These are phyloP conservation scores for Thermomyces lanuginosus DNA, from an alignment of 2,329 filamentous ascomycete genomes.

Conservation along the genomic window DNA sequence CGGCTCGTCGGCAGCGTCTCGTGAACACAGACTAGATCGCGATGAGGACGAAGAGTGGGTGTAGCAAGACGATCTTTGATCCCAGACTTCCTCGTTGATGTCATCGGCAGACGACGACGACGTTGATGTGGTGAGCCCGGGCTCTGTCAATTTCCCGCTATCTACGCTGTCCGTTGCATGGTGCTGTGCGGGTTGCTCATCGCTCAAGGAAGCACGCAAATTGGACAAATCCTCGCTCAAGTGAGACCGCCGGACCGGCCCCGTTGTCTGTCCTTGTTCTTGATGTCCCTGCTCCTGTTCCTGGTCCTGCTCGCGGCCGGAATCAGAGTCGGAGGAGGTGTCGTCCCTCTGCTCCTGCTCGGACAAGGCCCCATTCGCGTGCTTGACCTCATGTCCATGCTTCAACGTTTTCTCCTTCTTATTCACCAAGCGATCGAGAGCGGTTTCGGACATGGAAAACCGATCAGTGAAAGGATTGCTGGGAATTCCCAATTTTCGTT, in stretches of 20 bases:
- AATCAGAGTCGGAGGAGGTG: neutral
- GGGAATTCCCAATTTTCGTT: neutral
- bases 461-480: neutral
- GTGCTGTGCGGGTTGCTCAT: conserved; percentile 2
- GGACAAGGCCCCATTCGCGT: neutral
- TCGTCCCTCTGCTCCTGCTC: conserved; percentile 3
- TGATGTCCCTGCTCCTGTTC: neutral
- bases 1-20: conserved; percentile 7
- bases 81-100: no score
- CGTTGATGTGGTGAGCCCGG: conserved; percentile 12
- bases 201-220: conserved; percentile 4
- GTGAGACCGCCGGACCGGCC: conserved; percentile 8
- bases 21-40: conserved; percentile 1
- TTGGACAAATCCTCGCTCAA: conserved; percentile 5
- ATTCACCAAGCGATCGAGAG: conserved; percentile 1
- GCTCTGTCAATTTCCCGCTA: conserved; percentile 1
- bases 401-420: no score
- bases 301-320: neutral
- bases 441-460: conserved; percentile 3
- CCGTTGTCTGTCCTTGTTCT: conserved; percentile 3
- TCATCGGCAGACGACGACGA: conserved; percentile 6
- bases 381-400: neutral
- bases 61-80: neutral
- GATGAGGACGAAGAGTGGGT: conserved; percentile 5
- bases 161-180: neutral